These are phyloP conservation scores for Brassica napus DNA, from an alignment of 345 rosid species.

Conservation along the genomic window DNA sequence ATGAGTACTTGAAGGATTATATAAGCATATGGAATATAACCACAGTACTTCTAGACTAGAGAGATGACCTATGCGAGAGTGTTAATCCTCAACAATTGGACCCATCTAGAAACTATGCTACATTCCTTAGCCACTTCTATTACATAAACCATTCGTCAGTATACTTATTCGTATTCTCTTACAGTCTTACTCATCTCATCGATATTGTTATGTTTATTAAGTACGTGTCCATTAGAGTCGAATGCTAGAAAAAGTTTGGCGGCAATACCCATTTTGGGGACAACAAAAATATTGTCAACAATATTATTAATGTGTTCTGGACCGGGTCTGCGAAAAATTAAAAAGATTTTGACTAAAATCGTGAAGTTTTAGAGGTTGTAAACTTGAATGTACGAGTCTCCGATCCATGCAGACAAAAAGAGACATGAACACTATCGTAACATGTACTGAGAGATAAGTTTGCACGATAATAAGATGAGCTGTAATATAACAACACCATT, in stretches of 20 bases:
- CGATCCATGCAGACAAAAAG: slow-evolving; percentile 29
- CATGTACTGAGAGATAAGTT: slow-evolving; percentile 13
- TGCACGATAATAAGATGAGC: slow-evolving; percentile 23
- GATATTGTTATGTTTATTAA: neutral
- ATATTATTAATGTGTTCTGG: neutral
- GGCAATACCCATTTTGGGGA: neutral
- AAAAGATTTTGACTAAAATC: neutral
- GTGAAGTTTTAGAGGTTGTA: neutral
- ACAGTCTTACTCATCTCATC: neutral
- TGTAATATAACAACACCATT: slow-evolving; percentile 21
- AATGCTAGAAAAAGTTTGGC: neutral
- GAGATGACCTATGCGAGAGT: slow-evolving; percentile 15
- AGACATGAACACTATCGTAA: slow-evolving; percentile 3
- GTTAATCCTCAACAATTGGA: slow-evolving; percentile 12
- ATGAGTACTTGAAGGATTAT: slow-evolving; percentile 38
- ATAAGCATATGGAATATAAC: slow-evolving; percentile 38
- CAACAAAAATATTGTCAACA: neutral
- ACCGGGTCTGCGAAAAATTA: neutral
- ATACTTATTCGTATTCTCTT: slow-evolving; percentile 24
- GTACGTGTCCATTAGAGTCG: slow-evolving; percentile 1
- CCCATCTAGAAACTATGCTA: slow-evolving; percentile 27
- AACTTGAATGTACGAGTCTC: neutral
- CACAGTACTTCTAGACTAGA: slow-evolving; percentile 30
- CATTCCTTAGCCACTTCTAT: slow-evolving; percentile 35
- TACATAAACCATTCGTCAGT: slow-evolving; percentile 19